Evolutionary conservation across 345 rosid genomes (phyloP), one percentile per base, ranked within the genome.

Genomic region (Erodium maritimum): DNA sequence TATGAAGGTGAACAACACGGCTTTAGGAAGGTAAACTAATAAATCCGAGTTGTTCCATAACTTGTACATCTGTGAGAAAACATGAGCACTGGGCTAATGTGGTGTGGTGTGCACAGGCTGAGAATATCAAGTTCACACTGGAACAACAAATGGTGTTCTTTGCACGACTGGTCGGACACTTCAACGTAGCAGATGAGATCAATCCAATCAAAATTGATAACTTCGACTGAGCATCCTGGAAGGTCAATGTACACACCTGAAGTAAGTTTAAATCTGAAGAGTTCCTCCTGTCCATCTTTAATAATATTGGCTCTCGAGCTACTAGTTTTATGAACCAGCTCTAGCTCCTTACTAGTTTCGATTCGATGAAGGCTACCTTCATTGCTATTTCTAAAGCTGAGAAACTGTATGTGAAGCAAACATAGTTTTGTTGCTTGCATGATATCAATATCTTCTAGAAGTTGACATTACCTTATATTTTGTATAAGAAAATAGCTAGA

Each of bases 1-100:
- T 93, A 93, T 6, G 95, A 93, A 69, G 96, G 94, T 48, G 99
- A 93, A 66, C 95, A 89, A 45, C 97, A 93, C 24, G 99, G 97
- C 60, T 93, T 93, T 63, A 90, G 96, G 62, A 93, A 89, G 91
- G 97, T 86, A 74, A 60, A 17, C 34, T 34, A 21, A 65, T 53
- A 16, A 20, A 16, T 17, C n/a, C 57, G 13, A 50, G 48, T 23
- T 50, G 55, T 24, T 51, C 48, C 61, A 25, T 22, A 54, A 48
- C 19, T 13, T 48, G 21, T 55, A 3, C 46, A 24, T 20, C 21
- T 45, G 23, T 19, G 50, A 23, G 56, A 14, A 51, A n/a, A 20
- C 61, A 23, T 9, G 16, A 57, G 51, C 52, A 23, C 62, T 42
- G 53, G 67, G 57, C 61, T 62, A 21, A 61, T 57, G 50, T 60